A percentile compares a stretch with the other conserved stretches of the same genome.
Evolutionary conservation across 148 eudicot species (phyloP).

Genomic region (Cornus suecica): DNA sequence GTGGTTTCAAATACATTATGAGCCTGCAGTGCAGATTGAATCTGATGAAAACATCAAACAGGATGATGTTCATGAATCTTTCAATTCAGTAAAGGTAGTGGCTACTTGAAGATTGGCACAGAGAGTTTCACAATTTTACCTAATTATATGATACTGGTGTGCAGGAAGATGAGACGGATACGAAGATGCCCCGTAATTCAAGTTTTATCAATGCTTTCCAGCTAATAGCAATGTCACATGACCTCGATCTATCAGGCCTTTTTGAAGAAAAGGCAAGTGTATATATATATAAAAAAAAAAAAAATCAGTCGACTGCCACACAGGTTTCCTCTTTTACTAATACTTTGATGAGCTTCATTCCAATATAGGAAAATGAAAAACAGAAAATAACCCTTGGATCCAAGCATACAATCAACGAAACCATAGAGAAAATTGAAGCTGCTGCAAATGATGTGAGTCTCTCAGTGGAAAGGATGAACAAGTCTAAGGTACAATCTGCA

Average conservation of each 20-base stretch:
- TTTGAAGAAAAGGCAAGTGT: slow-evolving; percentile 38
- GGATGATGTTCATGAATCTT: slow-evolving; percentile 23
- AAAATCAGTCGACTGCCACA: neutral
- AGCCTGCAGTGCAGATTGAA: slow-evolving; percentile 16
- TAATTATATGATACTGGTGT: neutral
- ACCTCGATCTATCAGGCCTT: slow-evolving; percentile 36
- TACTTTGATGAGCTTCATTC: neutral
- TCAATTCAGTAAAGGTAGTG: slow-evolving; percentile 26
- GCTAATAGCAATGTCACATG: slow-evolving; percentile 36
- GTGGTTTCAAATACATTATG: slow-evolving; percentile 38
- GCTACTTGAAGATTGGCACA: neutral
- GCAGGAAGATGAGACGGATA: slow-evolving; percentile 26
- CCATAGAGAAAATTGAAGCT: slow-evolving; percentile 49
- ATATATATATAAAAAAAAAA: neutral
- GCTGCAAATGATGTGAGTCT: slow-evolving; percentile 49
- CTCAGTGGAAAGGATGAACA: slow-evolving; percentile 44
- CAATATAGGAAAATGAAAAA: slow-evolving; percentile 40
- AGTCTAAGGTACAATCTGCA: slow-evolving; percentile 33
- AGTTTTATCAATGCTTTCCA: slow-evolving; percentile 47
- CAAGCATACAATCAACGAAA: slow-evolving; percentile 38
- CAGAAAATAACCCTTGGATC: slow-evolving; percentile 45
- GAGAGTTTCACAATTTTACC: neutral
- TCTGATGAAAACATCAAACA: slow-evolving; percentile 10
- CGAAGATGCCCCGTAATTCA: slow-evolving; percentile 13
- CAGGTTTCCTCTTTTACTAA: neutral